Base-by-base conservation (phyloP, 305 asterid genomes). In the Fraxinus platypoda region DNA sequence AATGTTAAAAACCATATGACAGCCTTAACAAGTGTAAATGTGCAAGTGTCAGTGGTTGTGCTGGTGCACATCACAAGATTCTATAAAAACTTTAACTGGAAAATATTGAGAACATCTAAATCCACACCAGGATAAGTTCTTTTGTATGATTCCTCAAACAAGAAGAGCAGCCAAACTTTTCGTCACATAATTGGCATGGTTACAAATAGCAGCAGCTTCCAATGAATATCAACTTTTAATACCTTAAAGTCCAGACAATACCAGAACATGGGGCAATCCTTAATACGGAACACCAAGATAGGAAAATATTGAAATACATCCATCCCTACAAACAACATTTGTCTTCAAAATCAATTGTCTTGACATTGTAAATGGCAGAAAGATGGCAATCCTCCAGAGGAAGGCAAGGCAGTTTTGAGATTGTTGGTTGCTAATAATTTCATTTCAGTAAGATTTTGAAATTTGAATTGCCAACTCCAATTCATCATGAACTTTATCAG, bases 391-490 rank as follows among this genome's bases (percentile, higher is more conserved):
- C 73, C 31, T 25, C 73, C 73, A 64, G 73, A 64, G 73, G 33
- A 25, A 64, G 73, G 73, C 17, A 8, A 9, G 73, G 17, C 31
- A 64, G 73, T 64, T 64, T 64, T 25, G 9, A 6, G 3, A 64
- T 64, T 64, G 73, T 26, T 64, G 73, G 73, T 70, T 30, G 19
- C 37, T 28, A 30, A 68, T 11, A 68, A 66, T 66, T 68, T 64
- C 72, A 28, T 68, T 68, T 68, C 38, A 70, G 75, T 13, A 28
- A 66, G 34, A 26, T 66, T 11, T 66, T 26, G n/a, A 26, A 64
- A 66, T 28, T 66, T 26, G 74, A 66, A 70, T 70, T 70, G 75
- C 75, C 75, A 28, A 70, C 37, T 31, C 72, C 74, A 26, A 66
- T 26, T 66, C 74, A 26, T 21, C 41, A 30, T 30, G 37, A 70